A percentile compares a stretch with the other conserved stretches of the same genome.
Evolutionary conservation across 108 stramenopile genomes (phyloP).

Genomic region (Fragilariopsis cylindrus): DNA sequence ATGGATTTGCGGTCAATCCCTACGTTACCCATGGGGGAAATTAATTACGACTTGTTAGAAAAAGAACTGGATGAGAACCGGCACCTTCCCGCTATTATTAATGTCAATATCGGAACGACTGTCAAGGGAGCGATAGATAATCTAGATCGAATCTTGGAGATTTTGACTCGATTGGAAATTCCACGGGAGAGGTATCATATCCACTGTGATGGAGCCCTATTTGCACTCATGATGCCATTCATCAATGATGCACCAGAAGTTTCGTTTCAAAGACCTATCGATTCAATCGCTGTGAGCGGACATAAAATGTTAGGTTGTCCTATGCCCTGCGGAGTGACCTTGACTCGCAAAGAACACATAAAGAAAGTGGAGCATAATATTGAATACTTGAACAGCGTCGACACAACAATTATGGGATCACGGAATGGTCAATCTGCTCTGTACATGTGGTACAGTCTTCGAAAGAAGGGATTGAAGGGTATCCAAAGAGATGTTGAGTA

Average conservation of each 20-base stretch:
- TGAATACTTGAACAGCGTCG: conserved; percentile 73
- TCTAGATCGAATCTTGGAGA: conserved; percentile 82
- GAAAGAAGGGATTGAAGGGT: conserved; percentile 86
- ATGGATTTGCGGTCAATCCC: conserved; percentile 86
- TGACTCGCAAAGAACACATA: conserved; percentile 85
- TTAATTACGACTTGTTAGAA: conserved; percentile 75
- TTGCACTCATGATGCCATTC: conserved; percentile 92
- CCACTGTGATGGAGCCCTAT: conserved; percentile 88
- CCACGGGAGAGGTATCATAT: conserved; percentile 84
- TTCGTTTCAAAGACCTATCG: conserved; percentile 82
- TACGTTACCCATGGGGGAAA: conserved; percentile 88
- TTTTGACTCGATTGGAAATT: conserved; percentile 66
- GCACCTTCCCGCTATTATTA: conserved; percentile 81
- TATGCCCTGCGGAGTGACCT: conserved; percentile 88
- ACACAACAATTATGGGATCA: conserved; percentile 60
- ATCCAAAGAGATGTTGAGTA: conserved; percentile 83
- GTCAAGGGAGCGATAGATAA: conserved; percentile 92
- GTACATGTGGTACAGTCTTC: conserved; percentile 88
- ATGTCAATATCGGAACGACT: conserved; percentile 91
- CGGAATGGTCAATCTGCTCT: conserved; percentile 64
- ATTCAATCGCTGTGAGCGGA: conserved; percentile 84
- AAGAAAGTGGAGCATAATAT: conserved; percentile 81
- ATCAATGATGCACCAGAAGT: conserved; percentile 79
- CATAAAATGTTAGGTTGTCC: conserved; percentile 93
- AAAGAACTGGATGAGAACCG: conserved; percentile 68